These are phyloP conservation scores for Limnomonas spitsbergensis DNA, from an alignment of 139 green algal genomes.

Conservation along the genomic window DNA sequence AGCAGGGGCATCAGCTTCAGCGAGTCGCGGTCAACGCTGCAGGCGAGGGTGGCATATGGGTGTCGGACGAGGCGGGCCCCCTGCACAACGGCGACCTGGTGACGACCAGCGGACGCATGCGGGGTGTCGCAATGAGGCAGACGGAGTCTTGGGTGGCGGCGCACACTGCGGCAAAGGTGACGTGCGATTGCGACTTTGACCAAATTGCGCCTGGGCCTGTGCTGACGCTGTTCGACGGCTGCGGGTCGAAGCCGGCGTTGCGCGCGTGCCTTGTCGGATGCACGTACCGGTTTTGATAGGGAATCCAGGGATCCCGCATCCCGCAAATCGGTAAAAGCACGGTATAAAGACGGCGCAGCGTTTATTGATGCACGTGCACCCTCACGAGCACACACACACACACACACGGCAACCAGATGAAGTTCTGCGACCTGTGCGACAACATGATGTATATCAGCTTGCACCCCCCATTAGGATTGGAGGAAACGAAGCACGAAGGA, in stretches of 20 bases:
- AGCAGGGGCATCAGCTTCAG: not conserved
- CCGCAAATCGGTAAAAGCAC: too few species aligned
- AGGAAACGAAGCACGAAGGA: not conserved
- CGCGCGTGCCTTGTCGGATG: too few species aligned
- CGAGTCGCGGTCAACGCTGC: conserved; percentile 13
- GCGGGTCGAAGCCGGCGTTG: too few species aligned
- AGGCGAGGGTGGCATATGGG: conserved; percentile 23
- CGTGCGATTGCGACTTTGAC: conserved; percentile 26
- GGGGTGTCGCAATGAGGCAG: not conserved
- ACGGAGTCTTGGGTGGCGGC: not conserved
- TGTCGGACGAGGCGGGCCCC: conserved; percentile 10
- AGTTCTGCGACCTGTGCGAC: conserved; percentile 2
- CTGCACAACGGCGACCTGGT: conserved; percentile 20
- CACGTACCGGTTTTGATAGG: too few species aligned
- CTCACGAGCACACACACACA: too few species aligned
- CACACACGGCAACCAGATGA: too few species aligned
- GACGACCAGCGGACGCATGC: not conserved
- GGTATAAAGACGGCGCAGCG: too few species aligned
- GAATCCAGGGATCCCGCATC: too few species aligned
- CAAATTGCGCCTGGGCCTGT: too few species aligned
- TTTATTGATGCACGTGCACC: too few species aligned
- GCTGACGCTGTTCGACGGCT: too few species aligned
- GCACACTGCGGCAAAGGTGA: conserved; percentile 15
- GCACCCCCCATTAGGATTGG: not conserved
- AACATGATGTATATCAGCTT: conserved; percentile 12